A percentile compares a stretch with the other conserved stretches of the same genome.
phyloP scores from a whole-genome alignment of 148 eudicot genomes.

The Vaccinium corymbosum region DNA sequence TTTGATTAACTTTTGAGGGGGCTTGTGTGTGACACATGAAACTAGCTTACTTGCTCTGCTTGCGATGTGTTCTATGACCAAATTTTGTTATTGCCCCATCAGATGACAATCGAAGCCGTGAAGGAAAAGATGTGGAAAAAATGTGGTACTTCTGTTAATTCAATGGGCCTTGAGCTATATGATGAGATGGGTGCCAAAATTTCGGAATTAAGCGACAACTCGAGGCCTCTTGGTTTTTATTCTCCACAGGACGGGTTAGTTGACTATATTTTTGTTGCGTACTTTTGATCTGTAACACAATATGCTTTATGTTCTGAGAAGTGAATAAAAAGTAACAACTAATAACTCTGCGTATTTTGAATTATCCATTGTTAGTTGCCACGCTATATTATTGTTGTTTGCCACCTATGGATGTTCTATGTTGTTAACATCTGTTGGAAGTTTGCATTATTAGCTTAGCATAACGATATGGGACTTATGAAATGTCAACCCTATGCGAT shows the following conservation, averaged over 20 bases:
- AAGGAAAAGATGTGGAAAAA: slow-evolving; percentile 96
- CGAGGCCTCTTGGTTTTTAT: slow-evolving; percentile 70
- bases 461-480: neutral
- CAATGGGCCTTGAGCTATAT: slow-evolving; percentile 84
- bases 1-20: slow-evolving; percentile 8
- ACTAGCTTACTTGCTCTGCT: neutral
- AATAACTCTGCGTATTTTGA: neutral
- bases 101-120: slow-evolving; percentile 84
- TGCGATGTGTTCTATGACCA: neutral
- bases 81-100: slow-evolving; percentile 10
- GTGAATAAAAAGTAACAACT: neutral
- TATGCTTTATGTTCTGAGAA: neutral
- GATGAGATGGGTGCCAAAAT: slow-evolving; percentile 68
- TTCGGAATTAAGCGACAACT: slow-evolving; percentile 52
- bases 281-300: neutral
- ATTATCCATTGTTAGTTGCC: neutral
- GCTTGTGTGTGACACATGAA: neutral
- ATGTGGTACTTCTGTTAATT: slow-evolving; percentile 79
- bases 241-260: slow-evolving; percentile 85
- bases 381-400: neutral
- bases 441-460: neutral
- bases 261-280: neutral
- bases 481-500: neutral
- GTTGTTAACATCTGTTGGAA: neutral
- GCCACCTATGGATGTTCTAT: neutral